Conservation (phyloP, 495 filamentous ascomycete genomes). For the Xylaria flabelliformis region DNA sequence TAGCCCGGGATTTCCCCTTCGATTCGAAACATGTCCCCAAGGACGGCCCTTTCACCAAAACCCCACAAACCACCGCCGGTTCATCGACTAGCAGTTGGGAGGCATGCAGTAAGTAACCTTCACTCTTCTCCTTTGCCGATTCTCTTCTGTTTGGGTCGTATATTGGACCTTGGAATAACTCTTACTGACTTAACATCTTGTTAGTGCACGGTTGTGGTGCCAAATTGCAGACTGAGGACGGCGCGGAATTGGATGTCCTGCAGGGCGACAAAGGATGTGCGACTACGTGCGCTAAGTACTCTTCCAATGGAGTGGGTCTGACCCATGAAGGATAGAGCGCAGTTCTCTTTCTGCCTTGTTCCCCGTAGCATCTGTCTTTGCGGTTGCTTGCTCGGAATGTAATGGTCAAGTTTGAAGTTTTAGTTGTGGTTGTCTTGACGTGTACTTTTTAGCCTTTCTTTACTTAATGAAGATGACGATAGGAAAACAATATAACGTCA, state of each 20-base stretch:
- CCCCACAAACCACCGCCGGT: background rate
- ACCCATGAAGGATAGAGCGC: background rate
- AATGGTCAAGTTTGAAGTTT: background rate
- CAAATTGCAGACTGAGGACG: constrained; percentile 1
- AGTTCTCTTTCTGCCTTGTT: background rate
- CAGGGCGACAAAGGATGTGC: background rate
- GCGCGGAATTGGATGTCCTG: background rate
- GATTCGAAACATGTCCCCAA: background rate
- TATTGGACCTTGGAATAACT: background rate
- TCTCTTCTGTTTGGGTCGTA: background rate
- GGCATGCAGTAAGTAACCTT: constrained; percentile 12
- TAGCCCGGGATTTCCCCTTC: background rate
- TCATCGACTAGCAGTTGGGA: background rate
- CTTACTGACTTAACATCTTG: background rate
- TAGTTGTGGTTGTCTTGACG: background rate
- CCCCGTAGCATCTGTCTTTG: background rate
- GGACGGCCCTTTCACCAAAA: background rate
- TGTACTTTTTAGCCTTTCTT: background rate
- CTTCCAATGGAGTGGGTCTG: background rate
- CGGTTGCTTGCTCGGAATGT: background rate
- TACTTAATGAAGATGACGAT: background rate
- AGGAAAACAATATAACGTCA: background rate
- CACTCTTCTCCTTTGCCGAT: background rate
- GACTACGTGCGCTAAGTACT: background rate
- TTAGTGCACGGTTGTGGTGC: constrained; percentile 7